Conservation (phyloP, 805 yeast genomes). For the Zygosaccharomyces gambellarensis region DNA sequence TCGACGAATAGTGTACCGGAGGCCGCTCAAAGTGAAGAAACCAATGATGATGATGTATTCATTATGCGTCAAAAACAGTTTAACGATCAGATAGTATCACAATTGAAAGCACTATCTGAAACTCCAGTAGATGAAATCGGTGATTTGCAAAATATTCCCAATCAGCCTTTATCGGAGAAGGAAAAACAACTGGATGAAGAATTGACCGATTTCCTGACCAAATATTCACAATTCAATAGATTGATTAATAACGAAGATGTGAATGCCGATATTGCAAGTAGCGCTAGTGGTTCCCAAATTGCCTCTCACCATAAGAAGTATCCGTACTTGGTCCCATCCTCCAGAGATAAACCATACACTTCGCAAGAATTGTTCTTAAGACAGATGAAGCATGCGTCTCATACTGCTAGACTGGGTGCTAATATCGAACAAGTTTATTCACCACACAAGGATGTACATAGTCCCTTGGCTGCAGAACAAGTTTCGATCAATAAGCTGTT, state of each 20-base stretch:
- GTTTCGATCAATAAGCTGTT: conserved; percentile 64
- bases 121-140: conserved; percentile 19
- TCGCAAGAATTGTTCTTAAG: conserved; percentile 73
- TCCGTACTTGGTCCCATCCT: conserved; percentile 62
- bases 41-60: conserved; percentile 21
- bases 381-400: conserved; percentile 55
- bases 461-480: conserved; percentile 54
- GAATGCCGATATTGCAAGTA: conserved; percentile 4
- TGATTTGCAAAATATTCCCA: conserved; percentile 11
- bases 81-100: conserved; percentile 23
- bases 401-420: conserved; percentile 60
- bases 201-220: conserved; percentile 26
- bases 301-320: conserved; percentile 11
- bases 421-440: conserved; percentile 53
- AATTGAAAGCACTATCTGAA: conserved; percentile 16
- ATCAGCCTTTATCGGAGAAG: conserved; percentile 19
- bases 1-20: neutral
- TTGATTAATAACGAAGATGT: conserved; percentile 15
- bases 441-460: conserved; percentile 61
- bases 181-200: conserved; percentile 33
- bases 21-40: neutral
- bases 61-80: conserved; percentile 27
- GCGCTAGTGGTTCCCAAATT: conserved; percentile 3
- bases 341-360: conserved; percentile 62
- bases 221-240: conserved; percentile 23